Conservation (phyloP, 2,329 filamentous ascomycete species). For the Xylaria sp. region DNA sequence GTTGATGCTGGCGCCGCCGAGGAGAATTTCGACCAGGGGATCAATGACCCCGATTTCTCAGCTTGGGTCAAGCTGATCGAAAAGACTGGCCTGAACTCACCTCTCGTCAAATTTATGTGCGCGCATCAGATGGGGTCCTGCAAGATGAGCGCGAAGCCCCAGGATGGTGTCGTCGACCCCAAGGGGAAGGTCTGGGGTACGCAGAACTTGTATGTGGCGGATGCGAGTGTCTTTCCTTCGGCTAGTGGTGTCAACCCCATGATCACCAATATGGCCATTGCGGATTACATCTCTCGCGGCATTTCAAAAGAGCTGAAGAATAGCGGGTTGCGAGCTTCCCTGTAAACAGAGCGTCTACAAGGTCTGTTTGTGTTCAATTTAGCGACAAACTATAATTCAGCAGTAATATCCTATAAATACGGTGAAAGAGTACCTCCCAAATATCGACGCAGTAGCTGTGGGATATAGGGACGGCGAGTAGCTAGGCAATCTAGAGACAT, state of each 20-base stretch:
- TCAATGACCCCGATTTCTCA: constrained; percentile 69
- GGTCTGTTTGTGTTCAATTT: background rate
- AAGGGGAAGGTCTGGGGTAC: constrained; percentile 72
- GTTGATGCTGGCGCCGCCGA: constrained; percentile 1
- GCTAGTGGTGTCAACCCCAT: constrained; percentile 85
- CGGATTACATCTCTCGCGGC: constrained; percentile 71
- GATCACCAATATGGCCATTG: constrained; percentile 78
- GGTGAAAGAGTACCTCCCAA: no score
- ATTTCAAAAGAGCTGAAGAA: constrained; percentile 60
- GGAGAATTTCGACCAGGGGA: constrained; percentile 52
- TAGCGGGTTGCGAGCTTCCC: constrained; percentile 14
- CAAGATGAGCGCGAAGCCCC: constrained; percentile 69
- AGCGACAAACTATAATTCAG: background rate
- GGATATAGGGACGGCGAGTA: no score
- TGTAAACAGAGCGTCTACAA: constrained; percentile 30
- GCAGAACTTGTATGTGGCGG: constrained; percentile 73
- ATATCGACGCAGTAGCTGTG: no score
- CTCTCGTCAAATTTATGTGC: constrained; percentile 67
- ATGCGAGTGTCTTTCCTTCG: constrained; percentile 79
- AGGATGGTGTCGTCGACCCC: constrained; percentile 67
- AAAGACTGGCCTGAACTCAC: constrained; percentile 60
- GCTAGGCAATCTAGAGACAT: no score
- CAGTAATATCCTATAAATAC: background rate
- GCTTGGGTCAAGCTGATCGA: constrained; percentile 67
- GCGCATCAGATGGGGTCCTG: constrained; percentile 86